Percentiles rank a stretch among this genome's conserved stretches.
Evolutionary conservation across 2,329 filamentous ascomycete species (phyloP).

Genomic region (Pestalotiopsis sp.): DNA sequence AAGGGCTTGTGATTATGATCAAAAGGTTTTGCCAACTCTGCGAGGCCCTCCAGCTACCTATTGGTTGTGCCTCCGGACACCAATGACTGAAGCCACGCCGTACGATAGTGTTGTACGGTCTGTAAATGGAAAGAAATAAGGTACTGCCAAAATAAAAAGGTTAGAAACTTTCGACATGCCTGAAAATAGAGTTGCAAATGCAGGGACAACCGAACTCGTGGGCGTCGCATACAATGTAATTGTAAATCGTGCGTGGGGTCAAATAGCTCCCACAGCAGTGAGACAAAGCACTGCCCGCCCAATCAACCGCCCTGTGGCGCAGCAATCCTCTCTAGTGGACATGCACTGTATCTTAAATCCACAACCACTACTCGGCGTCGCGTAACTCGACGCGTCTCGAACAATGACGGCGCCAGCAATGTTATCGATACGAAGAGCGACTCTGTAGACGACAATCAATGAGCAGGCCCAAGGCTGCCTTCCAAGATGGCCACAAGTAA

Average conservation of each 20-base stretch:
- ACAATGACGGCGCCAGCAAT: background rate
- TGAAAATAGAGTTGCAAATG: background rate
- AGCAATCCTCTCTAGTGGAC: background rate
- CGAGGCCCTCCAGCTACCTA: background rate
- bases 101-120: background rate
- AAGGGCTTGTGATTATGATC: background rate
- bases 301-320: background rate
- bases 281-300: background rate
- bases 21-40: background rate
- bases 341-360: background rate
- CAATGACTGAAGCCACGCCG: background rate
- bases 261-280: background rate
- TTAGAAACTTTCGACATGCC: background rate
- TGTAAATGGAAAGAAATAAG: no score
- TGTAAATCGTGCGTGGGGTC: background rate
- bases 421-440: background rate
- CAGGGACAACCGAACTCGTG: background rate
- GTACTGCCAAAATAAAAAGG: background rate
- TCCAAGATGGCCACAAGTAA: constrained; percentile 38
- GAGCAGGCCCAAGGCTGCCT: background rate
- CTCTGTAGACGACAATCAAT: background rate
- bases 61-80: background rate
- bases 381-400: constrained; percentile 6
- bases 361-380: background rate
- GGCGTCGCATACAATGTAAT: background rate